Evolutionary conservation across 106 monocot species (phyloP), one percentile per base, ranked within the genome.

Genomic region (Iris macrosiphon): DNA sequence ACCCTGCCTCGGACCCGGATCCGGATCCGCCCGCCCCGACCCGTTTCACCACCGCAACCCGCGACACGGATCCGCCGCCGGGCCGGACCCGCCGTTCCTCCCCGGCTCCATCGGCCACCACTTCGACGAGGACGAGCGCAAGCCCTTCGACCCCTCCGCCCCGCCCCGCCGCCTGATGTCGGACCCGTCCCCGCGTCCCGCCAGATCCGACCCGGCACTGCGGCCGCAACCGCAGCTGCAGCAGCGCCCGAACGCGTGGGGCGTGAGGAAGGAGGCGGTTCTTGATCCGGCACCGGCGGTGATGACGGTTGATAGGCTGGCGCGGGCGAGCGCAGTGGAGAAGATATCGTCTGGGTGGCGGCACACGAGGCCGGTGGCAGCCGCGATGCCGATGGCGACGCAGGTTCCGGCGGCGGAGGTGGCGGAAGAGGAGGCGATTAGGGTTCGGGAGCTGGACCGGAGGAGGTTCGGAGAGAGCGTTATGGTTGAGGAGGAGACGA

Each of bases 111-210:
- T 84, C 47, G 88, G 89, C 5, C 78, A 72, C 56, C 82, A 95
- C 79, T 95, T 95, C 65, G 94, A 95, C 24, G 94, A 95, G 72
- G 94, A 95, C 65, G 94, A 95, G 76, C 85, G 94, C 59, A 95
- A 84, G 65, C 94, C 94, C 25, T 95, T 95, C 52, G 89, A 95
- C 12, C 52, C 77, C n/a, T 50, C 72, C 40, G 63, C 82, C 48
- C 54, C 26, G 67, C 63, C 22, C 39, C 31, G 7, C 7, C 80
- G n/a, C 29, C 23, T 13, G 4, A 14, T 41, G 6, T 45, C 57
- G 16, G 67, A 48, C 46, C 43, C 11, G 30, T 46, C 22, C 43
- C 16, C 3, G 49, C 47, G 4, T 0, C 16, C 28, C 15, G 45
- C 18, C 14, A 23, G 40, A 41, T 74, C 67, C 39, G 54, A 60